Evolutionary conservation across 2,329 filamentous ascomycete species (phyloP).

Genomic region (Thelonectria olida): DNA sequence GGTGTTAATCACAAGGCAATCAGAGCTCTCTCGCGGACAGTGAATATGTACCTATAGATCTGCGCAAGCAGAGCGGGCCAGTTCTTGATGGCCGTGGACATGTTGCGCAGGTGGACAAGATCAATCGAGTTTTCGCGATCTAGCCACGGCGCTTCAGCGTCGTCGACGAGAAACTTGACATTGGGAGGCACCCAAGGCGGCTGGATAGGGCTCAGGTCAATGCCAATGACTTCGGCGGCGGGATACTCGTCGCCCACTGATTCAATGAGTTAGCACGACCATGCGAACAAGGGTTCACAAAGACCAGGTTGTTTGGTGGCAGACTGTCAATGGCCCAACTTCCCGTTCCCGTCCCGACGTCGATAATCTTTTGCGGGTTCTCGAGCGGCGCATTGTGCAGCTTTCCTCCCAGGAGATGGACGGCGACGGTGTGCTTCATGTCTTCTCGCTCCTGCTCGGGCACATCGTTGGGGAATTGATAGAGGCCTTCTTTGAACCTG

Average conservation of each 20-base stretch:
- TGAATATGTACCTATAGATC: conserved; percentile 34
- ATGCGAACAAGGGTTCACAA: background rate
- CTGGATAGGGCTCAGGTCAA: conserved; percentile 53
- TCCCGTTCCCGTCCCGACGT: conserved; percentile 49
- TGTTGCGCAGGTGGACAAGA: conserved; percentile 43
- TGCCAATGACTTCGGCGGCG: conserved; percentile 48
- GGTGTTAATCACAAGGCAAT: background rate
- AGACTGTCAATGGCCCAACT: conserved; percentile 58
- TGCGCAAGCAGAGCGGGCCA: conserved; percentile 32
- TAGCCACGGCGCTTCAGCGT: conserved; percentile 45
- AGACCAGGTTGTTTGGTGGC: conserved; percentile 9
- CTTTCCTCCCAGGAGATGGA: conserved; percentile 46
- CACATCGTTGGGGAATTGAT: conserved; percentile 54
- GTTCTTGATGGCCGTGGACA: conserved; percentile 47
- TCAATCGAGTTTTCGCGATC: conserved; percentile 35
- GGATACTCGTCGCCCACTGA: conserved; percentile 50
- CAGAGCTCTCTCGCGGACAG: no score
- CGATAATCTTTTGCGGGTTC: conserved; percentile 48
- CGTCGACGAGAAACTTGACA: conserved; percentile 51
- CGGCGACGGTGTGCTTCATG: conserved; percentile 52
- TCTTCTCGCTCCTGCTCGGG: conserved; percentile 55
- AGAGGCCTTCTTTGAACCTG: conserved; percentile 51
- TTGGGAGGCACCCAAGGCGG: conserved; percentile 52
- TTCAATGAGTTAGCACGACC: background rate
- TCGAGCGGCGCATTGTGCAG: conserved; percentile 55